Evolutionary conservation across 2,329 filamentous ascomycete species (phyloP).

Genomic region (Claviceps fusiformis): DNA sequence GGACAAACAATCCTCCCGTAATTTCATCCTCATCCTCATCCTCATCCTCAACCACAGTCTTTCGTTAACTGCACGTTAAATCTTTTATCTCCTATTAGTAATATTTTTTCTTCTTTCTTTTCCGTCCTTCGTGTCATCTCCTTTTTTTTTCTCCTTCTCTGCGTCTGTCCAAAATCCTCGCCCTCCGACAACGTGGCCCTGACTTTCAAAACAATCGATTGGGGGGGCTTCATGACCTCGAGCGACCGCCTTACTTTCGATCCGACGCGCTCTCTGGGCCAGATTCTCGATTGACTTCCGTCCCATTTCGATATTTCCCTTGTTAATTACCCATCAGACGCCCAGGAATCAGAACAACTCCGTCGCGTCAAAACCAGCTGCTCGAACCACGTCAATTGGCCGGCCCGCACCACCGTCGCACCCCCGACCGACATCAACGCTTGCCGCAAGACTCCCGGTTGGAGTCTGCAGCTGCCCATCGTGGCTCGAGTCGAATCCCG

Average conservation of each 20-base stretch:
- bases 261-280: not conserved
- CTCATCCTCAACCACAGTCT: constrained; percentile 1
- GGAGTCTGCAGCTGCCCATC: constrained; percentile 21
- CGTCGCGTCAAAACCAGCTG: not conserved
- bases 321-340: not conserved
- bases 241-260: not conserved
- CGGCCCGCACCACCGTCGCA: no score
- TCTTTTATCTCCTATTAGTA: no score
- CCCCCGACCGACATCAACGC: not conserved
- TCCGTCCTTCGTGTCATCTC: not conserved
- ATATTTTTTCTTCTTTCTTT: not conserved
- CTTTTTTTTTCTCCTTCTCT: not conserved
- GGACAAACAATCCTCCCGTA: not conserved
- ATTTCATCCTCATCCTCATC: not conserved
- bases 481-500: constrained; percentile 29
- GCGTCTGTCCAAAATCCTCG: not conserved
- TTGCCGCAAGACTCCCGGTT: constrained; percentile 19
- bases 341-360: not conserved
- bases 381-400: not conserved
- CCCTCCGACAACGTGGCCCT: no score
- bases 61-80: constrained; percentile 3
- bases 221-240: no score
- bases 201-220: not conserved
- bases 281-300: not conserved
- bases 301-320: not conserved